A percentile compares a stretch with the other conserved stretches of the same genome.
phyloP scores from a whole-genome alignment of 805 yeast genomes.

The Kodamaea neixiangensis region DNA sequence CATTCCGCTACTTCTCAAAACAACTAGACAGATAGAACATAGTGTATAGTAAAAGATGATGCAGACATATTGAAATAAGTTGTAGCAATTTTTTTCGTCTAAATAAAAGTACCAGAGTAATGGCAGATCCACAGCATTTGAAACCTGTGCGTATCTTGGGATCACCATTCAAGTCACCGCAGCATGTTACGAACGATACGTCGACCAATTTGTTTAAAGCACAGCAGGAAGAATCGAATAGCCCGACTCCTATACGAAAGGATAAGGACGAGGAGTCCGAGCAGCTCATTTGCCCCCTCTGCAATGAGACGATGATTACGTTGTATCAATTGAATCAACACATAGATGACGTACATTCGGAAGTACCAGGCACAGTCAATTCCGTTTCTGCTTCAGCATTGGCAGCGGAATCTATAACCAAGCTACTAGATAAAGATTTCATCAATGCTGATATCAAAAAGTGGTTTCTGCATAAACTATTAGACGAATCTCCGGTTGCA shows the following conservation, averaged over 20 bases:
- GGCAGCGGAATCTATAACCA: conserved; percentile 9
- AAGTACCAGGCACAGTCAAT: background rate
- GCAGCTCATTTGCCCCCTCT: conserved; percentile 62
- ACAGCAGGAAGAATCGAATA: background rate
- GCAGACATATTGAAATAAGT: background rate
- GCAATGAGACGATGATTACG: conserved; percentile 58
- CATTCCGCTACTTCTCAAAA: too few relatives aligned
- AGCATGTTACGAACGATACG: conserved; percentile 8
- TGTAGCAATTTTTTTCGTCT: background rate
- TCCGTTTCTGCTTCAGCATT: background rate
- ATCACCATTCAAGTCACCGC: conserved; percentile 26
- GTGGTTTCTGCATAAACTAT: conserved; percentile 43
- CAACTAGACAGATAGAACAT: background rate
- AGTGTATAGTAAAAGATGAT: background rate
- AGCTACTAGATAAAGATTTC: conserved; percentile 16
- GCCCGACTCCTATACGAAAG: conserved; percentile 12
- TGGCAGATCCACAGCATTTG: background rate
- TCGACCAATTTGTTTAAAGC: background rate
- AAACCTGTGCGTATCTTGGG: conserved; percentile 20
- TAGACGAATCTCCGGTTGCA: conserved; percentile 26
- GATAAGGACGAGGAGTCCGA: conserved; percentile 12
- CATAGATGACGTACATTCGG: conserved; percentile 63
- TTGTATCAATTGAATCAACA: conserved; percentile 63
- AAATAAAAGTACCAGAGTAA: background rate
- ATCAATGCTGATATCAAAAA: conserved; percentile 40